Base-by-base conservation (phyloP, 352 stramenopile species). In the Phytophthora palmivora region DNA sequence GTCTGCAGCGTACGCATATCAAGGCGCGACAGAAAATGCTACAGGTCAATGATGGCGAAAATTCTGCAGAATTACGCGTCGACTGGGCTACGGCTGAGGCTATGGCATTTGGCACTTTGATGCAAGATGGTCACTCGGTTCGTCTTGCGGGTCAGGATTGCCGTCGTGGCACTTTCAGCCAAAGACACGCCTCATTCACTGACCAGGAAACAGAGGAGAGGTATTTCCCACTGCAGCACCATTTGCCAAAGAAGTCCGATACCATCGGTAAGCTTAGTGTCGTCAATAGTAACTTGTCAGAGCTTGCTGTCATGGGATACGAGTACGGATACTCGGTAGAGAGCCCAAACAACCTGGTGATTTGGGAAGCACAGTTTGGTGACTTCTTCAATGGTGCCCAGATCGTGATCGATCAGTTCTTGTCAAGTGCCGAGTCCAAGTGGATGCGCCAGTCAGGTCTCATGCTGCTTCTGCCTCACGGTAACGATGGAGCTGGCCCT, bases 351-450 rank as follows among this genome's bases (percentile, higher is more conserved):
- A 91, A 88, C 62, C 59, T 97, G 16, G 78, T 92, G 38, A 78
- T 97, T n/a, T 97, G 90, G 90, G 90, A 97, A 45, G 90, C 90
- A 8, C 90, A 97, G 58, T 97, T 97, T 49, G 90, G 90, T 11
- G 90, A 97, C 66, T 97, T 96, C 45, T 85, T 87, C 74, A 97
- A 97, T 48, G 82, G 84, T 22, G 89, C 87, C 26, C 89, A 97
- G 56, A 92, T 92, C 34, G 82, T 96, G 44, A 95, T 97, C 52
- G 90, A 97, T 56, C 84, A 91, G 53, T 97, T 97, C 63, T 70
- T 97, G 24, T 78, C 84, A 12, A 93, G 78, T 47, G 87, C 76
- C 32, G 90, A 97, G 60, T 87, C 80, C 60, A 97, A 97, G 72
- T 97, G 88, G 89, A 91, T 95, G 82, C 83, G 86, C 6, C 87